Conservation (phyloP, 768 basidiomycete species). For the Amylocystis lapponica region DNA sequence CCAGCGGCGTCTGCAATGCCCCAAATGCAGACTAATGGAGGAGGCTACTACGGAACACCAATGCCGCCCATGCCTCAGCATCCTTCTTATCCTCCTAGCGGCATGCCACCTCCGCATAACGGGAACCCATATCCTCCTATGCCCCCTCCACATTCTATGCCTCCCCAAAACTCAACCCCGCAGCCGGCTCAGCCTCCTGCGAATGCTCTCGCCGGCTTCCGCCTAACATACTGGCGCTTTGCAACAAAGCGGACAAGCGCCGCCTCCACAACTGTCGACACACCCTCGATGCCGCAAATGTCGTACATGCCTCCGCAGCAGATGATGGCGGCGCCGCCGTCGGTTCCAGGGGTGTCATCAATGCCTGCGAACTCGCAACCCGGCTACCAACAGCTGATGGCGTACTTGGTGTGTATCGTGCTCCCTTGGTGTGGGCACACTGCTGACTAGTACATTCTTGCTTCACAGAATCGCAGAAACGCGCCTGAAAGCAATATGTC, state of each 20-base stretch:
- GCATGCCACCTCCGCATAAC: slow-evolving; percentile 23
- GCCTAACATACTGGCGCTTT: slow-evolving; percentile 67
- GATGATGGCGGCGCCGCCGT: slow-evolving; percentile 31
- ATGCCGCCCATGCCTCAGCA: slow-evolving; percentile 13
- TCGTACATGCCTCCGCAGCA: slow-evolving; percentile 41
- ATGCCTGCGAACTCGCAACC: slow-evolving; percentile 34
- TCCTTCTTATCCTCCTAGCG: slow-evolving; percentile 15
- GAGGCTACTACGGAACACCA: no score
- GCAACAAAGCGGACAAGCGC: slow-evolving; percentile 39
- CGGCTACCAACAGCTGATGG: slow-evolving; percentile 63
- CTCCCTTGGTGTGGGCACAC: no score
- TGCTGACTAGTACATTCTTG: background rate
- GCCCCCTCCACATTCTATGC: slow-evolving; percentile 20
- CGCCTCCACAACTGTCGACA: slow-evolving; percentile 27
- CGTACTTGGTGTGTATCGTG: slow-evolving; percentile 58
- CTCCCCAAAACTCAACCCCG: slow-evolving; percentile 21
- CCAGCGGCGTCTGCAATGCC: slow-evolving; percentile 18
- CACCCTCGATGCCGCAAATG: slow-evolving; percentile 17
- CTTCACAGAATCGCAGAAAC: slow-evolving; percentile 4
- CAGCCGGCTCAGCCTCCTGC: slow-evolving; percentile 30
- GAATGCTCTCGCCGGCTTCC: slow-evolving; percentile 41
- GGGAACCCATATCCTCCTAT: slow-evolving; percentile 26
- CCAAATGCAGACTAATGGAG: no score
- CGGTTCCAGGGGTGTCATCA: slow-evolving; percentile 29
- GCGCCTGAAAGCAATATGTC: background rate